Conservation (phyloP, 164 flowering plant species). For the Stephania japonica region DNA sequence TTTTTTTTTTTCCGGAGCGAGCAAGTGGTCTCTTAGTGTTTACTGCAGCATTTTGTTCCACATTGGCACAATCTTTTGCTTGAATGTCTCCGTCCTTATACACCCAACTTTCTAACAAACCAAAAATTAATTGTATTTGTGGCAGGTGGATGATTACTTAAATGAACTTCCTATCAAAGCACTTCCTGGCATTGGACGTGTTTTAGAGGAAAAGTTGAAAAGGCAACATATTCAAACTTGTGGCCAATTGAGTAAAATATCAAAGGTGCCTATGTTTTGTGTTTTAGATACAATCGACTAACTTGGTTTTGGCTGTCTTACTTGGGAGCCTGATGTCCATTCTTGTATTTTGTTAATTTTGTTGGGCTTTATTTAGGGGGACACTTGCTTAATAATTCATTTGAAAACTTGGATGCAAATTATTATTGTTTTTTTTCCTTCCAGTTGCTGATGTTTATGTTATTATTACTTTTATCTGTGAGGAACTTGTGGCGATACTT, state of each 20-base stretch:
- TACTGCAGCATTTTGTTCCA: neutral
- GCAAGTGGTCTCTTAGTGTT: neutral
- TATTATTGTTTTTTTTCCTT: neutral
- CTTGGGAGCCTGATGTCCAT: neutral
- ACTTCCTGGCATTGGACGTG: constrained; percentile 92
- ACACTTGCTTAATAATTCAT: neutral
- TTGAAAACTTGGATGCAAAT: neutral
- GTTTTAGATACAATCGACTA: neutral
- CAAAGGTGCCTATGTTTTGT: constrained; percentile 47
- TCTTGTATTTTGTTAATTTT: neutral
- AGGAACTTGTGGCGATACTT: neutral
- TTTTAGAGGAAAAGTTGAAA: constrained; percentile 72
- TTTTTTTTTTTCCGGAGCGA: neutral
- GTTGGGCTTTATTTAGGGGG: neutral
- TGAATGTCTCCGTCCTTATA: neutral
- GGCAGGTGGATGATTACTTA: constrained; percentile 71
- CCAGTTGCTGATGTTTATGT: neutral
- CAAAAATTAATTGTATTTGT: neutral
- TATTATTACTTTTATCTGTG: neutral
- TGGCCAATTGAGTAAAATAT: constrained; percentile 62
- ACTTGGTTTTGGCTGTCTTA: neutral
- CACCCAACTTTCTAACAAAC: neutral
- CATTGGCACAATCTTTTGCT: neutral
- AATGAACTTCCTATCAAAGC: constrained; percentile 61
- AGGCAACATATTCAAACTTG: constrained; percentile 51